A percentile compares a stretch with the other conserved stretches of the same genome.
phyloP scores from a whole-genome alignment of 2,329 filamentous ascomycete genomes.

The Alternaria infectoria region DNA sequence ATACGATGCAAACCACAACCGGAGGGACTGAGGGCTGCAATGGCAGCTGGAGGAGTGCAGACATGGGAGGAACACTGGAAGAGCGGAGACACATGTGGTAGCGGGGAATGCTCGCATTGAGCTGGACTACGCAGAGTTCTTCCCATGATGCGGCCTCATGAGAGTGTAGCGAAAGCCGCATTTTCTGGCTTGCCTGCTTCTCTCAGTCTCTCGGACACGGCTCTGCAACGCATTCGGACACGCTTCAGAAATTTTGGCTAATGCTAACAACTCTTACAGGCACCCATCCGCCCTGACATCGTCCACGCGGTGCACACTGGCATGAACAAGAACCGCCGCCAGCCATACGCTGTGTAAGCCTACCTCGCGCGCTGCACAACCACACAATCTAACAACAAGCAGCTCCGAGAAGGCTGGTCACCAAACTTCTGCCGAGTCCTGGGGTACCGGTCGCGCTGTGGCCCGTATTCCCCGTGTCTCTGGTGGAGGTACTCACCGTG shows the following conservation, averaged over 20 bases:
- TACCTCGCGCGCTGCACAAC: slow-evolving; percentile 5
- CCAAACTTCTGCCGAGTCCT: slow-evolving; percentile 99
- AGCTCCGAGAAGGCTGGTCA: slow-evolving; percentile 95
- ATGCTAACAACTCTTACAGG: slow-evolving; percentile 41
- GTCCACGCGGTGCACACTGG: slow-evolving; percentile 99
- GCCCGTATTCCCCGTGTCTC: slow-evolving; percentile 99
- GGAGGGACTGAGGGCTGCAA: slow-evolving; percentile 4
- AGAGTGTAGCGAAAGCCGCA: slow-evolving; percentile 5
- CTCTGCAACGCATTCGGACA: background rate
- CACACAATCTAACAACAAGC: slow-evolving; percentile 22
- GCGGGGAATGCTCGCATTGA: background rate
- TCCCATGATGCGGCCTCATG: background rate
- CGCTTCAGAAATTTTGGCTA: background rate
- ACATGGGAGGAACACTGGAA: slow-evolving; percentile 5
- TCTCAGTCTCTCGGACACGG: background rate
- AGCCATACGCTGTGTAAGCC: slow-evolving; percentile 92
- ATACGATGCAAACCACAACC: slow-evolving; percentile 10
- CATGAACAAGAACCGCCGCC: slow-evolving; percentile 99
- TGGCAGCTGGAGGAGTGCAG: slow-evolving; percentile 17
- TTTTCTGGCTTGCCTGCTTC: background rate
- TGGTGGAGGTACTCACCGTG: slow-evolving; percentile 99
- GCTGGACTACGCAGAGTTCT: slow-evolving; percentile 1
- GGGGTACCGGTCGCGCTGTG: slow-evolving; percentile 98
- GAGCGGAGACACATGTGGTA: background rate
- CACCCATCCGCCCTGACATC: slow-evolving; percentile 98